Evolutionary conservation across 345 rosid species (phyloP).

Genomic region (Acer yangbiense): DNA sequence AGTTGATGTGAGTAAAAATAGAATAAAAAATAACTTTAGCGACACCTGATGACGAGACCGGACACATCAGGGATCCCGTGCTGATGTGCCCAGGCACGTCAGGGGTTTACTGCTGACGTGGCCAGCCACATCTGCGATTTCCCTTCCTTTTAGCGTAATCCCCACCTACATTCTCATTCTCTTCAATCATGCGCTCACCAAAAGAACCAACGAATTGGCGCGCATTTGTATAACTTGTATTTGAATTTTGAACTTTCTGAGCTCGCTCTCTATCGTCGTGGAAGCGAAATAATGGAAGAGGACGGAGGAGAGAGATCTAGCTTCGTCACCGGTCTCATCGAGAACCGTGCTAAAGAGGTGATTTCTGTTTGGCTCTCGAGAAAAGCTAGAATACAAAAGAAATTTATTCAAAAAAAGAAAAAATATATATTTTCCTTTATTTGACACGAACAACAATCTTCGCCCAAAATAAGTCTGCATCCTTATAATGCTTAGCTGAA

Average conservation of each 20-base stretch:
- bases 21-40: too few species aligned
- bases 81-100: too few species aligned
- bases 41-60: too few species aligned
- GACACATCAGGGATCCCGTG: too few species aligned
- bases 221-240: conserved; percentile 20
- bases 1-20: too few species aligned
- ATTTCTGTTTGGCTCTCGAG: conserved; percentile 29
- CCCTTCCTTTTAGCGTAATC: too few species aligned
- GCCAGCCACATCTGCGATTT: too few species aligned
- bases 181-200: too few species aligned
- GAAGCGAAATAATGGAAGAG: conserved; percentile 68
- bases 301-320: conserved; percentile 83
- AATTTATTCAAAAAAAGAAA: background rate
- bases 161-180: too few species aligned
- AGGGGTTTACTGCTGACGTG: too few species aligned
- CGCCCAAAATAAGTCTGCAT: background rate
- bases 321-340: conserved; percentile 77
- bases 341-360: conserved; percentile 98
- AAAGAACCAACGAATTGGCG: conserved; percentile 23
- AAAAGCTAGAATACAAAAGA: conserved; percentile 24
- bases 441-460: background rate
- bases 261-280: background rate
- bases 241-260: conserved; percentile 1
- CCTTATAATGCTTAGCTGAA: background rate
- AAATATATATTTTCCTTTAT: background rate